Evolutionary conservation across 768 basidiomycete genomes (phyloP).

Genomic region (Pleurotus eryngii): DNA sequence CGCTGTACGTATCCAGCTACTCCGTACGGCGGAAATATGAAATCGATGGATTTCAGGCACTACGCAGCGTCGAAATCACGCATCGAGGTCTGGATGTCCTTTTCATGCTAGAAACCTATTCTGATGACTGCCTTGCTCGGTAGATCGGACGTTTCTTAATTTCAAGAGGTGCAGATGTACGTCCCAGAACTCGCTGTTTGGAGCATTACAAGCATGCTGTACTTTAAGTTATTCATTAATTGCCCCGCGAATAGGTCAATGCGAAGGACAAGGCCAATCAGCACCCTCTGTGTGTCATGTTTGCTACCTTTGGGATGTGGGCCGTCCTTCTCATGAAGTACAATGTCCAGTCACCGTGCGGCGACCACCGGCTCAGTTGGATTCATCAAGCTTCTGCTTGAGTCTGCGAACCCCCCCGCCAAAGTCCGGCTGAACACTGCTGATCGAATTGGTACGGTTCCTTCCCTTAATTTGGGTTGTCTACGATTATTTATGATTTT

Average conservation of each 20-base stretch:
- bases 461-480: conserved; percentile 11
- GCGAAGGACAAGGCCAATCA: conserved; percentile 93
- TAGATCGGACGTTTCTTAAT: conserved; percentile 89
- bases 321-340: conserved; percentile 16
- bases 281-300: conserved; percentile 66
- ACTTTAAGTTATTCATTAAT: conserved; percentile 23
- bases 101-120: conserved; percentile 9
- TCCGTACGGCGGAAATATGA: not conserved
- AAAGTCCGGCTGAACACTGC: conserved; percentile 86
- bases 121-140: conserved; percentile 25
- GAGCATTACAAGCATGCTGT: conserved; percentile 28
- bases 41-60: conserved; percentile 50
- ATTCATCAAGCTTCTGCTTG: conserved; percentile 82
- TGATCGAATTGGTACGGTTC: conserved; percentile 66
- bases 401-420: conserved; percentile 69
- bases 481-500: conserved; percentile 1
- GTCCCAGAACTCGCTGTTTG: conserved; percentile 30
- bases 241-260: conserved; percentile 66
- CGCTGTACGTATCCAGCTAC: conserved; percentile 55
- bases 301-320: conserved; percentile 15
- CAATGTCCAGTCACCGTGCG: conserved; percentile 75
- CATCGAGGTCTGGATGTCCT: conserved; percentile 58
- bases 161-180: conserved; percentile 85
- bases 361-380: conserved; percentile 93
- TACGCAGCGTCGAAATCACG: conserved; percentile 93